phyloP scores from a whole-genome alignment of 139 green algal genomes.

The Deuterostichococcus epilithicus region DNA sequence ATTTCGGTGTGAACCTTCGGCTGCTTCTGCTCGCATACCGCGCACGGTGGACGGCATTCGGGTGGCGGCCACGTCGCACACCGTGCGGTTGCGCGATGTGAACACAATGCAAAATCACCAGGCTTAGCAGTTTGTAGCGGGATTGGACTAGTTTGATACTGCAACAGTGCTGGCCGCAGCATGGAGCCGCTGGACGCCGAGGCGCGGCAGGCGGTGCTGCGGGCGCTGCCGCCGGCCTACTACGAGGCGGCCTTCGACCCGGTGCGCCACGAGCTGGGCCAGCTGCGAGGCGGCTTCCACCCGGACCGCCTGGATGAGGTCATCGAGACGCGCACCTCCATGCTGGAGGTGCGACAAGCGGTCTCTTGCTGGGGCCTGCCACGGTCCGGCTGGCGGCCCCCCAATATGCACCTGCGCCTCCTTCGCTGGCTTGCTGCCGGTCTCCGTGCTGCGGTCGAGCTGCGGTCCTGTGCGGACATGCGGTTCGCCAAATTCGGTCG shows the following conservation, averaged over 20 bases:
- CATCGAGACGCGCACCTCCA: slow-evolving; percentile 32
- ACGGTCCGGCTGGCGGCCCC: no score
- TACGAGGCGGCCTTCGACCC: background rate
- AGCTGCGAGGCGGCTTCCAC: slow-evolving; percentile 20
- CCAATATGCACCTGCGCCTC: background rate
- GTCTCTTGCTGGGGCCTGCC: background rate
- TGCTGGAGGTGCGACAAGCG: slow-evolving; percentile 32
- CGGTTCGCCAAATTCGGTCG: background rate
- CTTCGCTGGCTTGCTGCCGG: background rate
- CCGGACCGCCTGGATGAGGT: slow-evolving; percentile 23
- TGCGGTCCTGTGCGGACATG: background rate
- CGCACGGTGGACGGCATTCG: no score
- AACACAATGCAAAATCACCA: no score
- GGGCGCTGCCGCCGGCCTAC: background rate
- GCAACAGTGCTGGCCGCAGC: no score
- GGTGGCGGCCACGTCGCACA: no score
- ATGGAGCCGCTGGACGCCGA: background rate
- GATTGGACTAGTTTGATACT: no score
- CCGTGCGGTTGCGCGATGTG: no score
- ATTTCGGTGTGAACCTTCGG: no score
- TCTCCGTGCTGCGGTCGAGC: background rate
- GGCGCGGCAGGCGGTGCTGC: background rate
- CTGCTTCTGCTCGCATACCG: no score
- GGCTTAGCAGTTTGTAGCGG: no score
- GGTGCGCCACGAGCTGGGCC: slow-evolving; percentile 14